Base-by-base conservation (phyloP, 2,329 filamentous ascomycete species). In the Penicillium crustosum region DNA sequence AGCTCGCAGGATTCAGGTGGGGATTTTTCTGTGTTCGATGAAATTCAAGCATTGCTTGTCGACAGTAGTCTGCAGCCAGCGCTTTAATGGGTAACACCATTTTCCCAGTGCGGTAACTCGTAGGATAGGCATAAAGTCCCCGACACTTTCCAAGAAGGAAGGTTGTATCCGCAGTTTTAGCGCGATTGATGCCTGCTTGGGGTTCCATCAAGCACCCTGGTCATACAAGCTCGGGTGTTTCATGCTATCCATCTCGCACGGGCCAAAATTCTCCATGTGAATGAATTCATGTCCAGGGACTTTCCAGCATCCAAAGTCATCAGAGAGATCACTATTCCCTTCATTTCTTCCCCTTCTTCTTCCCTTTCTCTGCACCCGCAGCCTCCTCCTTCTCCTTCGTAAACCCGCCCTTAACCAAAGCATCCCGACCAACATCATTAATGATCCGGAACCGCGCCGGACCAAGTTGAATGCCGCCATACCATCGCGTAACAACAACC, bases 401-500 rank as follows among this genome's bases (percentile, higher is more conserved):
- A 66, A 90, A 85, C 0, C 89, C 90, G 0, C 89, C 91, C 70
- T 85, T 85, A 10, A 97, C 84, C 62, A 97, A 82, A 0, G 89
- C 90, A 76, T 97, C 92, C 68, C 93, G 84, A 8, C 92, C 93
- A 9, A 87, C 90, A 55, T 85, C 83, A 72, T 97, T 97, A 71
- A 99, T 97, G 54, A 96, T 80, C 13, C 91, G 86, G 72, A 99
- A 99, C 63, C 94, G 81, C 73, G 93, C 89, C 49, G 93, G 93
- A 0, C 94, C 94, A 45, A 99, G 77, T 67, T 92, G 89, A 57
- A 96, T 84, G 1, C 94, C 94, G 4, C 94, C 94, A 75, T 96
- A 99, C 94, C 94, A 99, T 61, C 94, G 80, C 39, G 90, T 92
- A 29, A 99, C 93, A 4, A 99, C 89, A 0, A 99, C 91, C 79